phyloP scores from a whole-genome alignment of 805 yeast genomes.

The Kluyveromyces dobzhanskii region DNA sequence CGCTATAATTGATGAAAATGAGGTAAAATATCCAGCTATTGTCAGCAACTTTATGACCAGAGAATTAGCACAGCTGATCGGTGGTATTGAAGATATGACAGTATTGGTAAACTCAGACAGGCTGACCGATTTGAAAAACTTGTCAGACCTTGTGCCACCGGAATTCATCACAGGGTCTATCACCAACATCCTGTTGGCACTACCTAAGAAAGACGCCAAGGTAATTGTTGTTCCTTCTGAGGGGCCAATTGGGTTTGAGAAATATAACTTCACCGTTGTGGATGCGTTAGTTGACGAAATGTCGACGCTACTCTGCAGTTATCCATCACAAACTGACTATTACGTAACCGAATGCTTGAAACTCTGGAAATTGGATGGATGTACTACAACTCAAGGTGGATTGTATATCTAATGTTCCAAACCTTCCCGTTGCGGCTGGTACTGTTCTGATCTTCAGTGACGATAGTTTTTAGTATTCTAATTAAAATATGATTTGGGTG shows the following conservation, averaged over 20 bases:
- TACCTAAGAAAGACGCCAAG: slow-evolving; percentile 8
- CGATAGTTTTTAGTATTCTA: slow-evolving; percentile 1
- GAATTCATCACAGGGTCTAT: slow-evolving; percentile 50
- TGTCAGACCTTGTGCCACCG: slow-evolving; percentile 42
- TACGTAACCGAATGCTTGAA: slow-evolving; percentile 1
- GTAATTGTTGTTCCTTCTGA: slow-evolving; percentile 38
- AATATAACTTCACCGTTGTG: slow-evolving; percentile 29
- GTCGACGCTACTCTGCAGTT: slow-evolving; percentile 1
- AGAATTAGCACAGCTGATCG: slow-evolving; percentile 15
- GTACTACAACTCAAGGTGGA: slow-evolving; percentile 3
- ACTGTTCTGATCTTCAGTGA: background rate
- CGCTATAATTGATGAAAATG: slow-evolving; percentile 22
- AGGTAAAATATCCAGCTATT: slow-evolving; percentile 29
- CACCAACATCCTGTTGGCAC: slow-evolving; percentile 20
- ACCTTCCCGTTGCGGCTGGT: background rate
- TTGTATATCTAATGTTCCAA: background rate
- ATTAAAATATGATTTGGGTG: slow-evolving; percentile 1
- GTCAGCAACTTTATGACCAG: slow-evolving; percentile 25
- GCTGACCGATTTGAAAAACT: slow-evolving; percentile 15
- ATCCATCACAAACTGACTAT: slow-evolving; percentile 1
- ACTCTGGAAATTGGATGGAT: slow-evolving; percentile 1
- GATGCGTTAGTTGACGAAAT: slow-evolving; percentile 7
- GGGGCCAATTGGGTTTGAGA: slow-evolving; percentile 56
- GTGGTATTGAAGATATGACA: slow-evolving; percentile 25
- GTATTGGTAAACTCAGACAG: slow-evolving; percentile 17